Percentiles rank a stretch among this genome's conserved stretches.
These are phyloP conservation scores for Parsonsia alboflavescens DNA, from an alignment of 257 asterid genomes.

Conservation along the genomic window DNA sequence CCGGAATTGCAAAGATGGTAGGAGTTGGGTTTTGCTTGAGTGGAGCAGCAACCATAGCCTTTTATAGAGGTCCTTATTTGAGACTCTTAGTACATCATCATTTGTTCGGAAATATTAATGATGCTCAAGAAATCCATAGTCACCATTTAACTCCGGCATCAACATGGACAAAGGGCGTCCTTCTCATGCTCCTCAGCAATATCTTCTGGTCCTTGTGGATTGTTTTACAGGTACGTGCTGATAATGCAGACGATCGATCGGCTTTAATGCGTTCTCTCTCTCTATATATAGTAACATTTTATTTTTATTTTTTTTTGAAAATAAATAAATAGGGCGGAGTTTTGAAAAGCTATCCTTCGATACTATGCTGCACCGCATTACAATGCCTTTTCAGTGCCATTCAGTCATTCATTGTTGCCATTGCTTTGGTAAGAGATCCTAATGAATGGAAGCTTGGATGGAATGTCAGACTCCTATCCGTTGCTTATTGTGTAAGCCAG, in stretches of 20 bases:
- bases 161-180: constrained; percentile 72
- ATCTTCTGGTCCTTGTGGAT: constrained; percentile 77
- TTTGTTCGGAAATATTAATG: constrained; percentile 31
- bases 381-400: constrained; percentile 66
- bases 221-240: constrained; percentile 79
- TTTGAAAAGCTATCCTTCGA: constrained; percentile 62
- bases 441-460: constrained; percentile 67
- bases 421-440: constrained; percentile 54
- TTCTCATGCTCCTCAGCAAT: constrained; percentile 57
- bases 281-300: too few species aligned
- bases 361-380: constrained; percentile 57
- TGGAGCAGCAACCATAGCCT: constrained; percentile 72
- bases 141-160: constrained; percentile 24
- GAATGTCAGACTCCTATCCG: constrained; percentile 51
- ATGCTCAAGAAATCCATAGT: constrained; percentile 26
- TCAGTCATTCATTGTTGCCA: constrained; percentile 59
- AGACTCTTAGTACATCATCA: constrained; percentile 54
- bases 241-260: too few species aligned
- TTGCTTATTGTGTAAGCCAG: constrained; percentile 66
- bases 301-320: background rate
- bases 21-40: constrained; percentile 57
- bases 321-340: constrained; percentile 43
- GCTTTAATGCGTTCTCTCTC: too few species aligned
- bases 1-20: constrained; percentile 51
- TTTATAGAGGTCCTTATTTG: constrained; percentile 57